phyloP scores from a whole-genome alignment of 140 eudicot species.

The Flaveria floridana region DNA sequence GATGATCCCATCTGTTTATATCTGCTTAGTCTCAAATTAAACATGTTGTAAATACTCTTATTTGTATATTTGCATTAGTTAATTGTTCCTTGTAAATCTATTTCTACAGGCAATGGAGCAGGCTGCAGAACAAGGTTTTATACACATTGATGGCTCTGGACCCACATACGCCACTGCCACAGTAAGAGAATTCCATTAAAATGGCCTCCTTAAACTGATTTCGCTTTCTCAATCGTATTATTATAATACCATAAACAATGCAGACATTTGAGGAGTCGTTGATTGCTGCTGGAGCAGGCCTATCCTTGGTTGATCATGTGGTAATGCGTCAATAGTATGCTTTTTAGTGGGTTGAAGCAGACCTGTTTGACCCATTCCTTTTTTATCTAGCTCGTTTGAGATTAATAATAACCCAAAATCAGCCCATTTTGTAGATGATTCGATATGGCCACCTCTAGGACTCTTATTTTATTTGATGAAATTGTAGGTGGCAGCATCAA shows the following conservation, averaged over 20 bases:
- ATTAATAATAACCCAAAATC: neutral
- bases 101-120: constrained; percentile 71
- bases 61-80: neutral
- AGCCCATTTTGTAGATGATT: neutral
- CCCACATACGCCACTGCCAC: constrained; percentile 95
- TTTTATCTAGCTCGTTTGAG: neutral
- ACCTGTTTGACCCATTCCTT: neutral
- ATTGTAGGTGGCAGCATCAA: constrained; percentile 74
- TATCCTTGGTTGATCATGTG: constrained; percentile 92
- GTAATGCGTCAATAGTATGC: constrained; percentile 52
- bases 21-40: neutral
- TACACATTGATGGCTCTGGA: constrained; percentile 88
- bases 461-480: constrained; percentile 14
- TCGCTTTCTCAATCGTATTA: neutral
- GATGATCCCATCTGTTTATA: neutral
- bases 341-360: constrained; percentile 24
- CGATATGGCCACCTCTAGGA: neutral
- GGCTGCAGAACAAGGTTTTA: constrained; percentile 78
- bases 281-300: constrained; percentile 95
- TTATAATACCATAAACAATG: constrained; percentile 27
- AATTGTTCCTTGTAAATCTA: constrained; percentile 14
- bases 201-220: constrained; percentile 18
- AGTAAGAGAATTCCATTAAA: constrained; percentile 47
- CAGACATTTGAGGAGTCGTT: constrained; percentile 91
- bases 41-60: neutral